Base-by-base conservation (phyloP, 805 yeast species). In the Ogataea siamensis region DNA sequence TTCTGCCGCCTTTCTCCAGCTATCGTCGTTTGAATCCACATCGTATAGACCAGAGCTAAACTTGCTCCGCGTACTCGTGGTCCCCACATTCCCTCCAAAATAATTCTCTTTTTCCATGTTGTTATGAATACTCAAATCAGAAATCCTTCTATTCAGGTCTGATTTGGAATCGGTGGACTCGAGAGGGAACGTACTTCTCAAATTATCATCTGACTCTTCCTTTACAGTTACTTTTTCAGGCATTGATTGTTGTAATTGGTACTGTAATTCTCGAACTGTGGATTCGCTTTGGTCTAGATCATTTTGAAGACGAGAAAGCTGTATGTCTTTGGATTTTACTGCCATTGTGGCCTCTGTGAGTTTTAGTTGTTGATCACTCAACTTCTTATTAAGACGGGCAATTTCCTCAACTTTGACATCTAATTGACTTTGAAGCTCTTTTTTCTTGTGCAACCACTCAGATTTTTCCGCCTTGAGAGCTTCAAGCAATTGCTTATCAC, bases 1-100 rank as follows among this genome's bases (percentile, higher is more conserved):
- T 50, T 85, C 95, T 0, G 93, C 89, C 0, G 96, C 96, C 33
- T 91, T 74, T 49, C 74, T 77, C 96, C 96, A 88, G 49, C 84
- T 80, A 42, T 81, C 88, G 42, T 76, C 84, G 31, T 70, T 69
- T 28, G 63, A 61, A 40, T 68, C 76, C 21, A 62, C 50, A 29
- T 63, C 71, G 33, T 56, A 56, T 4, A 59, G 35, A 2, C 54
- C 56, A 2, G 55, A 44, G 12, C 50, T 42, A 46, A 43, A 45
- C 29, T 40, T 45, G 39, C 44, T 42, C 7, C 36, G 34, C 28
- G 45, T 55, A 24, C 43, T 35, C 12, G 41, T 30, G 25, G 31
- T 24, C 1, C 50, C 40, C 24, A 32, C 14, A 39, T 27, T 34
- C 15, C 51, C 45, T 32, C 47, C 55, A 39, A 33, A 40, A 9